Conservation (phyloP, 257 asterid genomes). For the Voacanga thouarsii region DNA sequence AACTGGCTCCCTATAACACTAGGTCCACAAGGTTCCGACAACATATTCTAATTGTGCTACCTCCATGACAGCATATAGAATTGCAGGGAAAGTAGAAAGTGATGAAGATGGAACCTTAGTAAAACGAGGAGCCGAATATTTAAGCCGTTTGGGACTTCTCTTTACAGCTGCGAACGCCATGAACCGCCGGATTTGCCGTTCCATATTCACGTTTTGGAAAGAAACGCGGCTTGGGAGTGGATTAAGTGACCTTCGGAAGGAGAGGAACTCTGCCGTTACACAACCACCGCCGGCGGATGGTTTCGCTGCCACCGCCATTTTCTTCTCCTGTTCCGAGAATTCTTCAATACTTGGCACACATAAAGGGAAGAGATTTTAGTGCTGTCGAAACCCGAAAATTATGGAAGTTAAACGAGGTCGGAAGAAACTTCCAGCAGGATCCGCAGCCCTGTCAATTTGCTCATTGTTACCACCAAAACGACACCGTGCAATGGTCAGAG, state of each 20-base stretch:
- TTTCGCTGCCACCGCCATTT: slow-evolving; percentile 50
- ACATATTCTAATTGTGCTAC: neutral
- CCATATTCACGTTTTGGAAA: slow-evolving; percentile 13
- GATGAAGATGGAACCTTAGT: slow-evolving; percentile 45
- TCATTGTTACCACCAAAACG: neutral
- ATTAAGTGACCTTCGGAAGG: slow-evolving; percentile 37
- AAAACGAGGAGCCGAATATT: slow-evolving; percentile 74
- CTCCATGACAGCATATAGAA: neutral
- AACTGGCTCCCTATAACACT: neutral
- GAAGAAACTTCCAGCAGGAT: no score
- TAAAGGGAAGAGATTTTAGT: neutral
- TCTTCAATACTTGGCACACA: neutral
- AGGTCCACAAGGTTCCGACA: neutral
- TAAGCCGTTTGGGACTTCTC: slow-evolving; percentile 89
- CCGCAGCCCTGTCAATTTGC: no score
- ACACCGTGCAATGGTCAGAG: neutral
- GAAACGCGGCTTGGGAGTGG: slow-evolving; percentile 27
- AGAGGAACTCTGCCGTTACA: slow-evolving; percentile 27
- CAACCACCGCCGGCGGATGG: slow-evolving; percentile 26
- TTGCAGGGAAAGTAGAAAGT: neutral
- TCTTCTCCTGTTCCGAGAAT: slow-evolving; percentile 2
- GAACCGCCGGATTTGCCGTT: slow-evolving; percentile 32
- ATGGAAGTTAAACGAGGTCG: neutral
- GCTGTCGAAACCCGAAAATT: neutral
- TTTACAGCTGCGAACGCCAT: slow-evolving; percentile 51